Evolutionary conservation across 192 early-diverging fungal genomes (phyloP).

Genomic region (Linderina pennispora): DNA sequence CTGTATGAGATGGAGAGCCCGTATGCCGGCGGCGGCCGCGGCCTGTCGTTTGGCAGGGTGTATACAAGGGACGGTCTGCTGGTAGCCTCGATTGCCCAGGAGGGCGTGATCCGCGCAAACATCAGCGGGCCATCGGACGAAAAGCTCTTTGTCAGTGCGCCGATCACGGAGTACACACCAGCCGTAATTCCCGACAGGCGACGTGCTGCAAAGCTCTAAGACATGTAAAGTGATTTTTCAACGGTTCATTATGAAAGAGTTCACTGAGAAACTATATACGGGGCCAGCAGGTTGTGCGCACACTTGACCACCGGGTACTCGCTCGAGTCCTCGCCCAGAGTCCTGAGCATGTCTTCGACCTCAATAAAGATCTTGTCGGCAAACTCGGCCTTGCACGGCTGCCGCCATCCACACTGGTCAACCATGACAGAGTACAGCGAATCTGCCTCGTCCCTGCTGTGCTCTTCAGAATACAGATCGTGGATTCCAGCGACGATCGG

Average conservation of each 20-base stretch:
- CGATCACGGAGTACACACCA: background rate
- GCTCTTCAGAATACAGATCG: slow-evolving; percentile 39
- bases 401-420: slow-evolving; percentile 33
- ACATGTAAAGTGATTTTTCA: too few relatives aligned
- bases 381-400: slow-evolving; percentile 40
- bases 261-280: slow-evolving; percentile 15
- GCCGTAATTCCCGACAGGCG: background rate
- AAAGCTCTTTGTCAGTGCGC: background rate
- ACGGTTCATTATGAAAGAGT: background rate
- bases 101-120: slow-evolving; percentile 48
- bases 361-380: slow-evolving; percentile 37
- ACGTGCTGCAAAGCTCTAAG: background rate
- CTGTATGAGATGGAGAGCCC: slow-evolving; percentile 62
- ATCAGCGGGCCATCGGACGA: background rate
- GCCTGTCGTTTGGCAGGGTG: slow-evolving; percentile 62
- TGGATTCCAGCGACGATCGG: slow-evolving; percentile 39
- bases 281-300: slow-evolving; percentile 33
- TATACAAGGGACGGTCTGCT: slow-evolving; percentile 58
- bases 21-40: slow-evolving; percentile 53
- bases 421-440: slow-evolving; percentile 39
- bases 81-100: slow-evolving; percentile 64
- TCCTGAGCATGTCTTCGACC: slow-evolving; percentile 9
- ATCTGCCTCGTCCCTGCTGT: slow-evolving; percentile 23
- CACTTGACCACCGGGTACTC: slow-evolving; percentile 35
- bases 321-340: slow-evolving; percentile 7